Evolutionary conservation across 129 eudicot genomes (phyloP).

Genomic region (Calendula officinalis): DNA sequence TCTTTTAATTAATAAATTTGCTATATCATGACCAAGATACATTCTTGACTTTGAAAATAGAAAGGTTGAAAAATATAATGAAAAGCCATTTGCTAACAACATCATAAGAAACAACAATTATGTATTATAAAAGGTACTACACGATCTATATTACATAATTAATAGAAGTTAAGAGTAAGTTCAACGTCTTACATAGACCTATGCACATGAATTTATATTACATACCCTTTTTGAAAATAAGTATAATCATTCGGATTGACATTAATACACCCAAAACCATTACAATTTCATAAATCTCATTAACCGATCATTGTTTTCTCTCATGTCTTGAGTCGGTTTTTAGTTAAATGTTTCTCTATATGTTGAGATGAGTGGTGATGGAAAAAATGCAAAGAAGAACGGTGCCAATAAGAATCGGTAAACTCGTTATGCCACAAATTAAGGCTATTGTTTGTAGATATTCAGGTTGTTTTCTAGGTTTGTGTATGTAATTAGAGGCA

Average conservation of each 20-base stretch:
- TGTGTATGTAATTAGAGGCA: constrained; percentile 14
- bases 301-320: background rate
- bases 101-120: background rate
- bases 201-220: constrained; percentile 6
- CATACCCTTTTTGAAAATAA: background rate
- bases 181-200: background rate
- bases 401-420: constrained; percentile 29
- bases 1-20: background rate
- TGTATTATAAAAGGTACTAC: background rate
- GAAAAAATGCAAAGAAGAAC: constrained; percentile 39
- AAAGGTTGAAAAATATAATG: background rate
- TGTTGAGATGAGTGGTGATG: constrained; percentile 32
- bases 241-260: background rate
- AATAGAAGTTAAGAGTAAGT: background rate
- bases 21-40: background rate
- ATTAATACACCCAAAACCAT: background rate
- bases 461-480: constrained; percentile 17
- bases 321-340: background rate
- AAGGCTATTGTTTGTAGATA: constrained; percentile 21
- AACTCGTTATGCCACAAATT: constrained; percentile 34
- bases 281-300: background rate
- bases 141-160: background rate
- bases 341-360: background rate
- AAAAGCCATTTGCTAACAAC: constrained; percentile 14
- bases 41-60: constrained; percentile 5